phyloP scores from a whole-genome alignment of 2,329 filamentous ascomycete genomes.

The Meredithiella fracta region DNA sequence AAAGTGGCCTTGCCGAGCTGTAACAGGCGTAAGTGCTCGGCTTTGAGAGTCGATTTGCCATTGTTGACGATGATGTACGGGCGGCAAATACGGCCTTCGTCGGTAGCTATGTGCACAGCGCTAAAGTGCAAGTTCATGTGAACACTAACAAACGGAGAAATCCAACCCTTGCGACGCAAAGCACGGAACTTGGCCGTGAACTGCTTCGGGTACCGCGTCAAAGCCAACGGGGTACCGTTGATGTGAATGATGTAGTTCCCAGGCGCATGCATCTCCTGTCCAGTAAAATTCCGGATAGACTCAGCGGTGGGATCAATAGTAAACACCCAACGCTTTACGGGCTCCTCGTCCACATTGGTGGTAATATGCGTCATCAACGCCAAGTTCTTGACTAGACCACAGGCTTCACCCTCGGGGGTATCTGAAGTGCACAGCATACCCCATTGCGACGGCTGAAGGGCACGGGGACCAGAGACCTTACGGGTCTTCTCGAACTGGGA shows the following conservation, averaged over 20 bases:
- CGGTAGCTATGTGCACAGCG: slow-evolving; percentile 87
- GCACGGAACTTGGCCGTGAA: slow-evolving; percentile 76
- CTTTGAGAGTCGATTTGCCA: slow-evolving; percentile 62
- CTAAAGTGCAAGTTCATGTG: slow-evolving; percentile 88
- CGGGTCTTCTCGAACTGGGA: slow-evolving; percentile 98
- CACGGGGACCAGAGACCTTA: slow-evolving; percentile 90
- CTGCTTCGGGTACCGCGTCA: slow-evolving; percentile 70
- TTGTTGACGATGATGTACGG: slow-evolving; percentile 93
- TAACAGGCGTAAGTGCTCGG: slow-evolving; percentile 62
- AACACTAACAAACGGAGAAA: slow-evolving; percentile 93
- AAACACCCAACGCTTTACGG: slow-evolving; percentile 73
- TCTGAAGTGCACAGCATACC: slow-evolving; percentile 96
- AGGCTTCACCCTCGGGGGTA: slow-evolving; percentile 96
- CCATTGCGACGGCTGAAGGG: slow-evolving; percentile 91
- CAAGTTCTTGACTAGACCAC: slow-evolving; percentile 93
- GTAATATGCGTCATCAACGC: slow-evolving; percentile 99
- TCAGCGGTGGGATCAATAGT: slow-evolving; percentile 73
- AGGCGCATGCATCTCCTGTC: slow-evolving; percentile 69
- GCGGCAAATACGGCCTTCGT: slow-evolving; percentile 90
- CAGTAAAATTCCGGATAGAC: slow-evolving; percentile 51
- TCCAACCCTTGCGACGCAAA: slow-evolving; percentile 72
- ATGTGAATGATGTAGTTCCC: slow-evolving; percentile 84
- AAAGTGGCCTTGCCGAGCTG: slow-evolving; percentile 75
- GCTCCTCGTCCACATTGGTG: slow-evolving; percentile 84
- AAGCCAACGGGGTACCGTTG: slow-evolving; percentile 83